Base-by-base conservation (phyloP, 73 alveolate genomes). In the Paramecium biaurelia region DNA sequence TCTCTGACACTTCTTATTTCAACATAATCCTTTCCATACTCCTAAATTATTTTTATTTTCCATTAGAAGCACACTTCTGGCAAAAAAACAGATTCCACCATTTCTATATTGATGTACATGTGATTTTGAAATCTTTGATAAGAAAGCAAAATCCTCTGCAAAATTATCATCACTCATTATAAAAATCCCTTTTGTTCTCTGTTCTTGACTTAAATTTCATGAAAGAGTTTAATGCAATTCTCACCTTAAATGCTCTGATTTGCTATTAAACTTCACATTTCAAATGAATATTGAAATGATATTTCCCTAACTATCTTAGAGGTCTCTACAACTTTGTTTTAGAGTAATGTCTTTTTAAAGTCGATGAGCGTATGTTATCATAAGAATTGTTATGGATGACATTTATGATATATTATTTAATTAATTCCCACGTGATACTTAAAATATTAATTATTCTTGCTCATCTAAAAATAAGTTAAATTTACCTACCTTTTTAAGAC, bases 161-260 rank as follows among this genome's bases (percentile, higher is more conserved):
- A 86, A 86, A 38, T 86, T 86, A 59, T 89, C 93, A 67, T 86
- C 93, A 35, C 88, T 63, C 3, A 76, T 76, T 20, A 89, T 86
- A 11, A 86, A 88, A 12, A 72, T 20, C 1, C 93, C 93, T 7
- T 86, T 86, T 41, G 63, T 34, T 63, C 18, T 86, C 32, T 86
- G 59, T 67, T 86, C 86, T 35, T 58, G 79, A 38, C 34, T 86
- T 56, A 86, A 42, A 43, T 45, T n/a, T 59, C 10, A 37, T 21
- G 12, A 86, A 35, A 63, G 82, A 57, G 18, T 58, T 86, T 56
- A 59, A 86, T 12, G 88, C 85, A 4, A 88, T 57, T 24, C 93
- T 53, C 82, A 86, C 67, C 49, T 86, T 86, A 85, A 86, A 86
- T 30, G 57, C 85, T 42, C 93, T 53, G 5, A 56, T 76, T 23